Conservation (phyloP, 2,329 filamentous ascomycete species). For the Chaetomium globosum region DNA sequence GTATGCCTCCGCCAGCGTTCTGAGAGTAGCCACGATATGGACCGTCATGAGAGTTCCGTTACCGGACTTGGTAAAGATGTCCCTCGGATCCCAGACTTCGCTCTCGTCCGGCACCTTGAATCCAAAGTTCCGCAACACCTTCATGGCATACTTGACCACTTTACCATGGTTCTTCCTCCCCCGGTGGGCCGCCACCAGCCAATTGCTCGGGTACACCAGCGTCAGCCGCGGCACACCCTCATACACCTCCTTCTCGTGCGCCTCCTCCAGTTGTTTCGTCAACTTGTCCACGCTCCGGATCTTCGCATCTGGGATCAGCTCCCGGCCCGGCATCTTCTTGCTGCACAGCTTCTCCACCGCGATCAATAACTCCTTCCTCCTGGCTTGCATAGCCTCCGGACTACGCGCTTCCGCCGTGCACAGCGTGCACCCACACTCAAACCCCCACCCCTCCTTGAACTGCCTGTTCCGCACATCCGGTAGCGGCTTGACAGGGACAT, state of each 20-base stretch:
- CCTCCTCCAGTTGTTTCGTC: constrained; percentile 39
- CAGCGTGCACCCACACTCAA: constrained; percentile 46
- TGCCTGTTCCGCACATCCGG: constrained; percentile 37
- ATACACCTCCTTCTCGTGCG: constrained; percentile 42
- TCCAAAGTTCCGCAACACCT: constrained; percentile 44
- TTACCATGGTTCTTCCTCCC: constrained; percentile 42
- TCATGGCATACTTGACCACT: constrained; percentile 39
- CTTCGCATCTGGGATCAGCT: constrained; percentile 39
- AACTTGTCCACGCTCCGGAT: constrained; percentile 42
- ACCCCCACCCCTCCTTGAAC: constrained; percentile 45
- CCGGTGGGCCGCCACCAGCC: constrained; percentile 42
- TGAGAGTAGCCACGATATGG: constrained; percentile 43
- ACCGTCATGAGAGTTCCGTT: constrained; percentile 40
- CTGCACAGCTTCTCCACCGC: constrained; percentile 37
- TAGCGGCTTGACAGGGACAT: constrained; percentile 43
- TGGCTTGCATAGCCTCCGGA: constrained; percentile 28
- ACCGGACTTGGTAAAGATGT: constrained; percentile 35
- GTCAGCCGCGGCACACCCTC: constrained; percentile 40
- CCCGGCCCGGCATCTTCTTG: constrained; percentile 33
- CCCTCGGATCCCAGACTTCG: constrained; percentile 33
- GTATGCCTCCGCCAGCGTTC: constrained; percentile 40
- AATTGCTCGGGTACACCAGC: constrained; percentile 44
- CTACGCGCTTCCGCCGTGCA: constrained; percentile 42
- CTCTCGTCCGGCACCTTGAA: constrained; percentile 37
- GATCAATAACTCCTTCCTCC: constrained; percentile 34